A percentile compares a stretch with the other conserved stretches of the same genome.
These are phyloP conservation scores for Solanum chilense DNA, from an alignment of 257 asterid genomes.

Conservation along the genomic window DNA sequence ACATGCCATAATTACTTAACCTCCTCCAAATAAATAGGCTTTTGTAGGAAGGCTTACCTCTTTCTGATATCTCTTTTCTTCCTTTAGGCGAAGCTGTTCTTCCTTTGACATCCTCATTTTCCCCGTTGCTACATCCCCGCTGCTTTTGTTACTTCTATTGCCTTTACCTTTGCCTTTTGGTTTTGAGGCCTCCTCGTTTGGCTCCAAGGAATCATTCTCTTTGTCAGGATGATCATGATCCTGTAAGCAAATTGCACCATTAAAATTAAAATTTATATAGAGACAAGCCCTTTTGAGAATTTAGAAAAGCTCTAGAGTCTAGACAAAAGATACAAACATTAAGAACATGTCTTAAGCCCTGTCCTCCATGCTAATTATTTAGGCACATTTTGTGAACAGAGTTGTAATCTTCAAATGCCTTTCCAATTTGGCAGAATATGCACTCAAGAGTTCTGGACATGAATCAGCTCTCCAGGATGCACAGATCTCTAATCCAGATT, in stretches of 20 bases:
- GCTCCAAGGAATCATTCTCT: conserved; percentile 19
- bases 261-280: background rate
- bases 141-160: conserved; percentile 17
- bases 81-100: conserved; percentile 60
- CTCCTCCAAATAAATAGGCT: background rate
- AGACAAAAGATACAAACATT: background rate
- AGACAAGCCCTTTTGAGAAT: background rate
- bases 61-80: conserved; percentile 66
- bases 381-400: background rate
- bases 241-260: conserved; percentile 20
- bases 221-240: conserved; percentile 18
- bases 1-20: background rate
- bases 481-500: background rate
- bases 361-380: background rate
- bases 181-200: conserved; percentile 9
- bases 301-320: background rate
- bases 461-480: background rate
- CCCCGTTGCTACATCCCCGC: conserved; percentile 22
- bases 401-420: background rate
- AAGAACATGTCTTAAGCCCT: background rate
- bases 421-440: background rate
- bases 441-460: background rate
- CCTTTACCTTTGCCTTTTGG: conserved; percentile 22
- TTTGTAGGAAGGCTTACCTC: conserved; percentile 40
- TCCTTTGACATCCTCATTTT: conserved; percentile 53